Conservation (phyloP, 768 basidiomycete genomes). For the Lactarius hatsudake region DNA sequence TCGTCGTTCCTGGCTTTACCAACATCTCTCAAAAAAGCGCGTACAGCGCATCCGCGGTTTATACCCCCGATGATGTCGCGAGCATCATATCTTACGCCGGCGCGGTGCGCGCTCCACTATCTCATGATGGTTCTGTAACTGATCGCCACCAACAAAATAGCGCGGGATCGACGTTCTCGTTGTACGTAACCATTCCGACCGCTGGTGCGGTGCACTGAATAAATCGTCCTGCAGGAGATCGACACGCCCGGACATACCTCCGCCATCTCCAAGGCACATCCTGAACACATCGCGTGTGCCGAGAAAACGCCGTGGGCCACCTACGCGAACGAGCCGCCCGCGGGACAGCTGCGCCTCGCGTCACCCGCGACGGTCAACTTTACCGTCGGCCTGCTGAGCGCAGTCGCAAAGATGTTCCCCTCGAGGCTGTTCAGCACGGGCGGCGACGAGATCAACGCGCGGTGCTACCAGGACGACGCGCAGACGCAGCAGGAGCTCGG, state of each 20-base stretch:
- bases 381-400: constrained; percentile 49
- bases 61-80: constrained; percentile 39
- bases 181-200: constrained; percentile 25
- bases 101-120: constrained; percentile 34
- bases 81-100: constrained; percentile 45
- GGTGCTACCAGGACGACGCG: constrained; percentile 63
- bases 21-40: constrained; percentile 46
- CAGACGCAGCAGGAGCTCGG: constrained; percentile 48
- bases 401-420: constrained; percentile 51
- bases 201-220: not conserved
- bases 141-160: constrained; percentile 29
- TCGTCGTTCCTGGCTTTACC: constrained; percentile 38
- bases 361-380: constrained; percentile 59
- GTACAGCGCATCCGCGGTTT: constrained; percentile 37
- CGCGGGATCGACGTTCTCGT: constrained; percentile 51
- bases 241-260: constrained; percentile 85
- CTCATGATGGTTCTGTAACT: not conserved
- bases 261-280: constrained; percentile 58
- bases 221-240: constrained; percentile 54
- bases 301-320: constrained; percentile 53
- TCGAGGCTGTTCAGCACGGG: constrained; percentile 73
- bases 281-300: constrained; percentile 71
- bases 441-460: constrained; percentile 74
- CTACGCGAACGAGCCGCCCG: constrained; percentile 73
- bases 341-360: constrained; percentile 78